Conservation (phyloP, 306 rosid genomes). For the Quillaja saponaria region DNA sequence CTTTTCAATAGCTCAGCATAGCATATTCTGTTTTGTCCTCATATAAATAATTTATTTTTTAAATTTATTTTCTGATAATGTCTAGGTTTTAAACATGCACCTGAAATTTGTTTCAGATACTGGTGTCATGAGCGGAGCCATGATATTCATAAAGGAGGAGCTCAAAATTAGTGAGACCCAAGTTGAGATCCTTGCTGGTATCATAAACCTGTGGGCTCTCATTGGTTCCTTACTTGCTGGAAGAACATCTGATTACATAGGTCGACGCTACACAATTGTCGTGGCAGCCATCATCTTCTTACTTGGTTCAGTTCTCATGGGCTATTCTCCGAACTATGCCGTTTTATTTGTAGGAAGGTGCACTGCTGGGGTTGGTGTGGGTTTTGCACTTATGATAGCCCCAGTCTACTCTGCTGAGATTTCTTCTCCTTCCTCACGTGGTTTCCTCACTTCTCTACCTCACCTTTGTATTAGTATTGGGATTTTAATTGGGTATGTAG, state of each 20-base stretch:
- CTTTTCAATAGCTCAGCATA: too few relatives aligned
- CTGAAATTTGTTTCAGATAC: too few relatives aligned
- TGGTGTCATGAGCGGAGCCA: constrained; percentile 95
- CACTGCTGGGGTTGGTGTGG: constrained; percentile 74
- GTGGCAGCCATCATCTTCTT: constrained; percentile 60
- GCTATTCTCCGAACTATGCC: constrained; percentile 66
- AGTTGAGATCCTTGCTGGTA: constrained; percentile 76
- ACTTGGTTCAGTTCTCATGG: constrained; percentile 74
- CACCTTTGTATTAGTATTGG: constrained; percentile 78
- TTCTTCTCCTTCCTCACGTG: constrained; percentile 62
- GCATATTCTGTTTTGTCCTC: too few relatives aligned
- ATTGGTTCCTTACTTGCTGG: constrained; percentile 66
- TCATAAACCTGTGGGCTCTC: constrained; percentile 69
- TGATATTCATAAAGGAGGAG: constrained; percentile 82
- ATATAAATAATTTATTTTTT: too few relatives aligned
- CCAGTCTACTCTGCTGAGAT: constrained; percentile 91
- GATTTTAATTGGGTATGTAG: constrained; percentile 64
- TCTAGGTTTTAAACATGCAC: too few relatives aligned
- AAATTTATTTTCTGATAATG: too few relatives aligned
- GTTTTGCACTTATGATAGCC: constrained; percentile 77
- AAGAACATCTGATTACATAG: constrained; percentile 72
- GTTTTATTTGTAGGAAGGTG: constrained; percentile 68
- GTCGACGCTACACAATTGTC: constrained; percentile 77
- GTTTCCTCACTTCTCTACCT: constrained; percentile 66
- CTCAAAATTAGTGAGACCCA: constrained; percentile 61